These are phyloP conservation scores for Aspergillus unguis DNA, from an alignment of 2,329 filamentous ascomycete species.

Conservation along the genomic window DNA sequence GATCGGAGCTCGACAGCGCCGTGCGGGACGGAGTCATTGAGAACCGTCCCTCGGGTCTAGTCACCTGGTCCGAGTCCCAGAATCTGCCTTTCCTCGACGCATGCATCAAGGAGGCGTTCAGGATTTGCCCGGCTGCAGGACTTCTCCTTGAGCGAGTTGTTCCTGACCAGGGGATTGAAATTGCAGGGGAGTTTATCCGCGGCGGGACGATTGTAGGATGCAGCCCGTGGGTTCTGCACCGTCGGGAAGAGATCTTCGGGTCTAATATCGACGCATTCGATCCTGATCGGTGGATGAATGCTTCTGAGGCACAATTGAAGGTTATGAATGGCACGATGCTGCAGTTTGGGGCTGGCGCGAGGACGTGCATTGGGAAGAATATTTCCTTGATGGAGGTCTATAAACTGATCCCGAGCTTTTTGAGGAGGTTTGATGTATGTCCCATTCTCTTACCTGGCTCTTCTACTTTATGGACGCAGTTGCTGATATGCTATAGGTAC, in stretches of 20 bases:
- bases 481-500: conserved; percentile 2
- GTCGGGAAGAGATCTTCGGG: conserved; percentile 38
- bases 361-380: conserved; percentile 33
- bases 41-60: conserved; percentile 1
- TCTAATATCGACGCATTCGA: conserved; percentile 40
- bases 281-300: conserved; percentile 48
- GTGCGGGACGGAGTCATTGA: conserved; percentile 5
- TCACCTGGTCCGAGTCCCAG: conserved; percentile 12
- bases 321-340: conserved; percentile 32
- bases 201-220: conserved; percentile 43
- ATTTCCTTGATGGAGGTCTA: conserved; percentile 34
- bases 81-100: conserved; percentile 35
- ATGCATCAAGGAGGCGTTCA: conserved; percentile 37
- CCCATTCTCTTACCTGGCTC: neutral
- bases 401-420: conserved; percentile 28
- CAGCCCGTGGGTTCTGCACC: conserved; percentile 45
- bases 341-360: conserved; percentile 29
- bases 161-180: conserved; percentile 24
- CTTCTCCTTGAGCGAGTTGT: conserved; percentile 36
- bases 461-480: neutral
- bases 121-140: conserved; percentile 36
- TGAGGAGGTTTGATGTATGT: conserved; percentile 14
- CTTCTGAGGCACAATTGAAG: conserved; percentile 21
- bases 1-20: conserved; percentile 61
- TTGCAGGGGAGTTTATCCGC: conserved; percentile 34